Conservation (phyloP, 2,329 filamentous ascomycete species). For the Nigrograna mackinnonii region DNA sequence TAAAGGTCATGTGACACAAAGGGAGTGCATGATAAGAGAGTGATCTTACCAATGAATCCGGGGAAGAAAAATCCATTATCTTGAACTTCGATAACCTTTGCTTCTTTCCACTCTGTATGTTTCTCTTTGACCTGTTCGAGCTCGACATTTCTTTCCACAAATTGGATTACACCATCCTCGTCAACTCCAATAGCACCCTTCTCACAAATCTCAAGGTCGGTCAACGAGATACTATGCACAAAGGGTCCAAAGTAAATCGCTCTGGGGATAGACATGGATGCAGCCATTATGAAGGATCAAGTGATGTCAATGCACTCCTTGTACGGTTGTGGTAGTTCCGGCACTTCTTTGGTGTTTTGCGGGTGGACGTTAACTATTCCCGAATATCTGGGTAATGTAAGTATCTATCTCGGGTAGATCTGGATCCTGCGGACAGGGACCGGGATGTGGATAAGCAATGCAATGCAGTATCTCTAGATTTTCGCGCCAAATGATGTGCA, state of each 20-base stretch:
- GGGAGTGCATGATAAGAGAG: conserved; percentile 5
- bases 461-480: too few species aligned
- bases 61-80: conserved; percentile 78
- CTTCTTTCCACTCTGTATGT: conserved; percentile 42
- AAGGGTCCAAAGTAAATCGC: conserved; percentile 65
- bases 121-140: conserved; percentile 23
- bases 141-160: conserved; percentile 43
- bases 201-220: conserved; percentile 53
- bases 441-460: too few species aligned
- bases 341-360: too few species aligned
- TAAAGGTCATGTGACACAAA: neutral
- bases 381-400: too few species aligned
- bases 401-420: too few species aligned
- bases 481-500: neutral
- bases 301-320: neutral
- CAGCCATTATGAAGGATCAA: conserved; percentile 24
- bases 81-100: conserved; percentile 40
- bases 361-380: too few species aligned
- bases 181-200: conserved; percentile 55
- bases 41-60: conserved; percentile 70
- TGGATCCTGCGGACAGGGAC: too few species aligned
- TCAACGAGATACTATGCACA: conserved; percentile 57
- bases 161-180: conserved; percentile 56
- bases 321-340: too few species aligned
- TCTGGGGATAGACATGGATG: conserved; percentile 26